A percentile compares a stretch with the other conserved stretches of the same genome.
phyloP scores from a whole-genome alignment of 768 basidiomycete genomes.

The Lepiota brunneoincarnata region DNA sequence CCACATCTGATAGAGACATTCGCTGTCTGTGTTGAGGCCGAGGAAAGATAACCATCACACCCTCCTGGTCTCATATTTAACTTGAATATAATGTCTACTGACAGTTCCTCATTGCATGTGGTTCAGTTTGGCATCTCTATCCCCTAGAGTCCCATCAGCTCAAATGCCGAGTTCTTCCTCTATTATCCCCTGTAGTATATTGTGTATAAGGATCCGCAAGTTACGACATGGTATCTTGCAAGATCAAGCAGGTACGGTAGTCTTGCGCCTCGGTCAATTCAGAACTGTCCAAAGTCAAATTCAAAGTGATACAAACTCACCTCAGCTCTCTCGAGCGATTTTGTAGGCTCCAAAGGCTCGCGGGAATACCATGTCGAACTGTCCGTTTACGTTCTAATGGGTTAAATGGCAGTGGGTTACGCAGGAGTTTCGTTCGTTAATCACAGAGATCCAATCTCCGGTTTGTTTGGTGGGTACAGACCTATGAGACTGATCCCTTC shows the following conservation, averaged over 20 bases:
- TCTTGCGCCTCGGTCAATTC: too few relatives aligned
- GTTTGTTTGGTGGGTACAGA: too few relatives aligned
- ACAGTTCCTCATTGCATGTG: conserved; percentile 32
- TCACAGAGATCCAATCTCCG: too few relatives aligned
- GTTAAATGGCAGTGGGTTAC: too few relatives aligned
- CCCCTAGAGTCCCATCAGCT: too few relatives aligned
- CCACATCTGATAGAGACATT: conserved; percentile 63
- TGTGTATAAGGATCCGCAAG: too few relatives aligned
- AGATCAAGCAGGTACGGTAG: too few relatives aligned
- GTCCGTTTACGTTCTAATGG: conserved; percentile 57
- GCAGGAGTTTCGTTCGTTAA: neutral
- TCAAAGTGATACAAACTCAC: conserved; percentile 30
- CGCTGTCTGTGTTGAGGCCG: conserved; percentile 42
- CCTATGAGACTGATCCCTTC: too few relatives aligned
- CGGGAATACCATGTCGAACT: conserved; percentile 67
- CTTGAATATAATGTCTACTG: conserved; percentile 20
- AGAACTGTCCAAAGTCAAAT: neutral
- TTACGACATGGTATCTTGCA: too few relatives aligned
- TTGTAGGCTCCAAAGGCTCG: conserved; percentile 61
- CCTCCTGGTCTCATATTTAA: conserved; percentile 13
- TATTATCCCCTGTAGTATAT: too few relatives aligned
- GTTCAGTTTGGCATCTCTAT: neutral
- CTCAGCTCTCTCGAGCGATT: conserved; percentile 83
- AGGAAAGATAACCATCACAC: conserved; percentile 48
- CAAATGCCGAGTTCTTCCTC: too few relatives aligned